Evolutionary conservation across 306 rosid species (phyloP).

Genomic region (Arachis stenosperma): DNA sequence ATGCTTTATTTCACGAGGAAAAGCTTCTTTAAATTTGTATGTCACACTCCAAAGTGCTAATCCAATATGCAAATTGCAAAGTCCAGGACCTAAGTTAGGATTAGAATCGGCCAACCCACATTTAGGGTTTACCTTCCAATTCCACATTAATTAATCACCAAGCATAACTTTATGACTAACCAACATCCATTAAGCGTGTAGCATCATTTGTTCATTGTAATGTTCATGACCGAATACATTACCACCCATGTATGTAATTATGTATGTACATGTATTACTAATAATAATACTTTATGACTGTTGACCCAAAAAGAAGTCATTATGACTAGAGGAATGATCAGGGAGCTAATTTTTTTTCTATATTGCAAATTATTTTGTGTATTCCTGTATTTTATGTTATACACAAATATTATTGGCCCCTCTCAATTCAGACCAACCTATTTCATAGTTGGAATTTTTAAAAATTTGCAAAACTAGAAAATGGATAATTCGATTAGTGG

Average conservation of each 20-base stretch:
- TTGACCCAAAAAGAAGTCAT: too few relatives aligned
- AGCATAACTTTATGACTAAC: background rate
- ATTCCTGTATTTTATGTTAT: too few relatives aligned
- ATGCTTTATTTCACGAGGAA: slow-evolving; percentile 2
- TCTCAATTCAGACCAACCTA: too few relatives aligned
- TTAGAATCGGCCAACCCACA: background rate
- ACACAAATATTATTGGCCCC: too few relatives aligned
- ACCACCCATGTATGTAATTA: background rate
- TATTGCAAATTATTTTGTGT: too few relatives aligned
- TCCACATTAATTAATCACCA: background rate
- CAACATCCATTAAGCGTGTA: background rate
- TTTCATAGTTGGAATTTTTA: too few relatives aligned
- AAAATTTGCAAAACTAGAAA: too few relatives aligned
- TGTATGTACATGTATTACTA: background rate
- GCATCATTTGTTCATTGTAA: background rate
- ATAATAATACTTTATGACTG: too few relatives aligned
- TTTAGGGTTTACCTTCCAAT: background rate
- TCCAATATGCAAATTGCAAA: background rate
- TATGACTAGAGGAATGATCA: too few relatives aligned
- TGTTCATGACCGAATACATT: background rate
- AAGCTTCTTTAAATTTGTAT: background rate
- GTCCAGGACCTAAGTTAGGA: background rate
- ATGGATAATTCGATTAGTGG: too few relatives aligned
- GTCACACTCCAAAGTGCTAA: background rate
- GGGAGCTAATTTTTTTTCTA: too few relatives aligned